phyloP scores from a whole-genome alignment of 176 grass and related monocot genomes.

The Triticum urartu region DNA sequence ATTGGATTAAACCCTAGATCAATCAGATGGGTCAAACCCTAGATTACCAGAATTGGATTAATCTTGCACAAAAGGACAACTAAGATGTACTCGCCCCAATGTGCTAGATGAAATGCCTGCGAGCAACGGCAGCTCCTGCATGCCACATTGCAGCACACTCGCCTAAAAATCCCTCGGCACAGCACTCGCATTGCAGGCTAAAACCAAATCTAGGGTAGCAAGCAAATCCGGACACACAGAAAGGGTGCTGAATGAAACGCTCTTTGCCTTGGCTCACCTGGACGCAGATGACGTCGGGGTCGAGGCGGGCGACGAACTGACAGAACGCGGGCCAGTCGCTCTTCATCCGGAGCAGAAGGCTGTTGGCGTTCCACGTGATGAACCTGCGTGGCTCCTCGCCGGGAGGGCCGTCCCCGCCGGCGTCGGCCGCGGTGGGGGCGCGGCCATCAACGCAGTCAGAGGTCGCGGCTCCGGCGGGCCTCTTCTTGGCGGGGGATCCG shows the following conservation, averaged over 20 bases:
- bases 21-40: conserved; percentile 7
- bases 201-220: neutral
- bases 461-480: conserved; percentile 18
- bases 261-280: conserved; percentile 43
- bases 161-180: neutral
- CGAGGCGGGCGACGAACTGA: conserved; percentile 57
- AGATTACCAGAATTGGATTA: neutral
- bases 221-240: neutral
- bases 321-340: conserved; percentile 85
- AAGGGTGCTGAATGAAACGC: neutral
- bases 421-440: neutral
- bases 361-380: conserved; percentile 95
- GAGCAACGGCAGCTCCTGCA: neutral
- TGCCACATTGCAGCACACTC: conserved; percentile 20
- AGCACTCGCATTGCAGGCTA: neutral
- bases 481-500: conserved; percentile 67
- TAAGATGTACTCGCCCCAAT: neutral
- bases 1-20: too few species aligned
- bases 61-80: neutral
- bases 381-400: conserved; percentile 60
- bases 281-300: conserved; percentile 85
- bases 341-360: conserved; percentile 87
- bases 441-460: conserved; percentile 17
- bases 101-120: conserved; percentile 21
- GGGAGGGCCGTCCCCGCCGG: conserved; percentile 19